Conservation (phyloP, 169 alveolate genomes). For the Cryptosporidium sp. region DNA sequence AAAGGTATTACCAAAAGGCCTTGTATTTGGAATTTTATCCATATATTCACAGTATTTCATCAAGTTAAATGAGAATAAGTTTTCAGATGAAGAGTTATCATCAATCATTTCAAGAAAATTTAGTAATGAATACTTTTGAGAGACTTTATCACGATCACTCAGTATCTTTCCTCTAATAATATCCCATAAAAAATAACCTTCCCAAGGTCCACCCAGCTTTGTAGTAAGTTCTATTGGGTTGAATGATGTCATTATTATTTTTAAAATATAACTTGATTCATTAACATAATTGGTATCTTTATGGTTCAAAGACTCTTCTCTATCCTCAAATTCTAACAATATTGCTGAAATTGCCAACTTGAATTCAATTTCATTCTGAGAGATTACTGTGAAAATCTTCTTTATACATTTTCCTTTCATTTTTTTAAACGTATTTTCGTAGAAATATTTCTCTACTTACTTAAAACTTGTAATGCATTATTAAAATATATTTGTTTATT, state of each 20-base stretch:
- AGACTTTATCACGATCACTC: neutral
- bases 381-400: constrained; percentile 18
- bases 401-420: constrained; percentile 40
- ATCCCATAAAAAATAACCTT: constrained; percentile 56
- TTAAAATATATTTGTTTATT: neutral
- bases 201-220: constrained; percentile 72
- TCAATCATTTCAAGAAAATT: constrained; percentile 38
- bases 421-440: neutral
- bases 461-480: neutral
- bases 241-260: constrained; percentile 55
- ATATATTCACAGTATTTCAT: constrained; percentile 15
- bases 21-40: constrained; percentile 1
- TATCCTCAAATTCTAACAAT: neutral
- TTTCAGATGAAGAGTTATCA: neutral
- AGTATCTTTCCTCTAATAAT: neutral
- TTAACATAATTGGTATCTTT: neutral
- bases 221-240: constrained; percentile 53
- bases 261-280: constrained; percentile 12
- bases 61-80: neutral
- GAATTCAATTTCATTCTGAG: constrained; percentile 33
- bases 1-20: neutral
- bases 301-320: no score
- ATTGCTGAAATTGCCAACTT: constrained; percentile 49
- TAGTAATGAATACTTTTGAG: neutral
- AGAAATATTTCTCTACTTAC: neutral